Evolutionary conservation across 176 grass and related monocot genomes (phyloP).

Genomic region (Triticum monococcum): DNA sequence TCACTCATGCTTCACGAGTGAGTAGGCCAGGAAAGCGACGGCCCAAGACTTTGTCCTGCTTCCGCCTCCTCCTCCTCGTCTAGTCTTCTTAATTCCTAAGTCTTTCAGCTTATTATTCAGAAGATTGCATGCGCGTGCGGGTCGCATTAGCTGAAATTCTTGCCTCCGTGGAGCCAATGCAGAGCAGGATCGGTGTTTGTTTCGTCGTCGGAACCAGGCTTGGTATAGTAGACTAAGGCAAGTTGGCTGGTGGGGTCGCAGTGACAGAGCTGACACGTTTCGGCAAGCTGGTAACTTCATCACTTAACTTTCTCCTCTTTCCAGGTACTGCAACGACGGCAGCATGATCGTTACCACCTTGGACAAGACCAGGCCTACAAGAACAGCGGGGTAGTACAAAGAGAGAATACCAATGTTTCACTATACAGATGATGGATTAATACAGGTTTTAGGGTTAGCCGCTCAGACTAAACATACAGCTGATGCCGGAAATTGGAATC

Average conservation of each 20-base stretch:
- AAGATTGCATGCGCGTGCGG: not conserved
- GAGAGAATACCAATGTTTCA: too few species aligned
- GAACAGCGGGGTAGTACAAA: too few species aligned
- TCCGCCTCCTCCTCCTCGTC: too few species aligned
- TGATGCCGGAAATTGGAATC: too few species aligned
- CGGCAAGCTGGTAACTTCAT: not conserved
- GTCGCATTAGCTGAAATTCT: not conserved
- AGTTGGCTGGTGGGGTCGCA: not conserved
- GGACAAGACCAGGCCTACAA: too few species aligned
- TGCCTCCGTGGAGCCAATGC: slow-evolving; percentile 1
- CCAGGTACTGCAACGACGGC: too few species aligned
- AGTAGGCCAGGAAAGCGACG: slow-evolving; percentile 47
- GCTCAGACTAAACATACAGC: too few species aligned
- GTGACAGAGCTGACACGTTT: slow-evolving; percentile 12
- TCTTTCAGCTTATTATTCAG: not conserved
- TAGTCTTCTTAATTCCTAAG: too few species aligned
- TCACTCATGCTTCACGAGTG: not conserved
- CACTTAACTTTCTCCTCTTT: too few species aligned
- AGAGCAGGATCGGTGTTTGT: not conserved
- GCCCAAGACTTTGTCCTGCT: not conserved
- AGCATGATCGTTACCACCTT: too few species aligned
- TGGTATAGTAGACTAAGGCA: not conserved
- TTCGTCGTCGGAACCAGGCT: not conserved
- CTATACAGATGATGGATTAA: too few species aligned
- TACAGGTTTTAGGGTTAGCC: too few species aligned